Evolutionary conservation across 352 stramenopile species (phyloP).

Genomic region (Globisporangium abappressorium): DNA sequence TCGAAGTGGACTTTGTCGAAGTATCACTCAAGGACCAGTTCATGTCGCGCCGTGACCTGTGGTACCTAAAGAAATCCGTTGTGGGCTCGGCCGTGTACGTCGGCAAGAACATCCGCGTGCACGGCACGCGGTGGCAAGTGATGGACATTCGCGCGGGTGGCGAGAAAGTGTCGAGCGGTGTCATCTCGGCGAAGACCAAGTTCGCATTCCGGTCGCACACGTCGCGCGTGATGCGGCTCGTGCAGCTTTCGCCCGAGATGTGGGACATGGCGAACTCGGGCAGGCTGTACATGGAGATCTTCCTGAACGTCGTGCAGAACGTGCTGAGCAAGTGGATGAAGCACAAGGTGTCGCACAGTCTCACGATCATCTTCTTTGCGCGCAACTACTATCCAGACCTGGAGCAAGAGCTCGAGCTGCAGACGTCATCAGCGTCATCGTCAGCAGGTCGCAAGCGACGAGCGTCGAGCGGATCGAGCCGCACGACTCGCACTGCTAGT

Average conservation of each 20-base stretch:
- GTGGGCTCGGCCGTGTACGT: constrained; percentile 71
- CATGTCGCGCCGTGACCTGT: constrained; percentile 90
- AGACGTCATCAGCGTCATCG: constrained; percentile 12
- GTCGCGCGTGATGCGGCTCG: constrained; percentile 96
- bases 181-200: constrained; percentile 95
- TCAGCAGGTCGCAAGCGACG: constrained; percentile 7
- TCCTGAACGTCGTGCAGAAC: constrained; percentile 76
- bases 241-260: constrained; percentile 95
- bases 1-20: constrained; percentile 88
- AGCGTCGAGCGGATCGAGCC: constrained; percentile 13
- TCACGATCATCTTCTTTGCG: constrained; percentile 93
- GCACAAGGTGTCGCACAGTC: constrained; percentile 87
- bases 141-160: constrained; percentile 89
- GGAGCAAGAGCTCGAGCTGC: constrained; percentile 37
- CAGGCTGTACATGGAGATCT: constrained; percentile 89
- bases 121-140: constrained; percentile 76
- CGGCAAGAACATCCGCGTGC: constrained; percentile 72
- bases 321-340: constrained; percentile 90
- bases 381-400: constrained; percentile 86
- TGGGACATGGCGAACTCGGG: constrained; percentile 91
- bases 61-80: constrained; percentile 76
- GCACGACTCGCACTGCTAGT: background rate
- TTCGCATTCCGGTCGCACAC: constrained; percentile 95
- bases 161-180: constrained; percentile 87
- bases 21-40: constrained; percentile 91